Evolutionary conservation across 768 basidiomycete species (phyloP), one percentile per base, ranked within the genome.

Genomic region (Lyophyllum decastes): DNA sequence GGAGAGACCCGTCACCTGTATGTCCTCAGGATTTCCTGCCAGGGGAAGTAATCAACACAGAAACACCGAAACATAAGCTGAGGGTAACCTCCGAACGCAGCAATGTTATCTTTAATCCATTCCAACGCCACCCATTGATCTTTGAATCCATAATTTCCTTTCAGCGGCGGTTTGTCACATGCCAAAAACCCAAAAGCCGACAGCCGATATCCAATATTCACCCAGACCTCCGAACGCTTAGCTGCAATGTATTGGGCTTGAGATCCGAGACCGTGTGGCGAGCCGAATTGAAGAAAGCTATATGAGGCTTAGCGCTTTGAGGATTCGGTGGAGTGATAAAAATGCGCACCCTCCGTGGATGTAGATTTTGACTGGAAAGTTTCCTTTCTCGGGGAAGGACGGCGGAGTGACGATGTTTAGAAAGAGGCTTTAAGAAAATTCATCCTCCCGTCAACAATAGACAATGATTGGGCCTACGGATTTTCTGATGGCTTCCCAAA

Each of bases 131-230:
- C 65, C 90, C 90, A 92, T 64, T 89, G 89, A 64, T 92, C 90
- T 70, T 91, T 92, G 75, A 92, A 92, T 0, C 90, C 90, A 67
- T 87, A 92, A 64, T 92, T 93, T 2, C 91, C 90, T 16, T 76
- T 74, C 46, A 92, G 67, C 41, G 72, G 66, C 12, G 88, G 88
- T 57, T 81, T 69, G 45, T 88, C 85, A 61, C 79, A 80, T 0
- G 88, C 89, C 21, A 93, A 73, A 65, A 90, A 93, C 0, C 90
- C 90, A 63, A 92, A 88, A 0, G 81, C 89, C 0, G 88, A 89
- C 14, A 92, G 74, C 21, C 90, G 83, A 67, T 91, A 90, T 34
- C 88, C 90, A 12, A 92, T 81, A 64, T 91, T 89, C 8, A 93
- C 85, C 80, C 86, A 87, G 16, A 93, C 80, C 70, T 90, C 85